These are phyloP conservation scores for Backusella tuberculispora DNA, from an alignment of 192 early-diverging fungal genomes.

Conservation along the genomic window DNA sequence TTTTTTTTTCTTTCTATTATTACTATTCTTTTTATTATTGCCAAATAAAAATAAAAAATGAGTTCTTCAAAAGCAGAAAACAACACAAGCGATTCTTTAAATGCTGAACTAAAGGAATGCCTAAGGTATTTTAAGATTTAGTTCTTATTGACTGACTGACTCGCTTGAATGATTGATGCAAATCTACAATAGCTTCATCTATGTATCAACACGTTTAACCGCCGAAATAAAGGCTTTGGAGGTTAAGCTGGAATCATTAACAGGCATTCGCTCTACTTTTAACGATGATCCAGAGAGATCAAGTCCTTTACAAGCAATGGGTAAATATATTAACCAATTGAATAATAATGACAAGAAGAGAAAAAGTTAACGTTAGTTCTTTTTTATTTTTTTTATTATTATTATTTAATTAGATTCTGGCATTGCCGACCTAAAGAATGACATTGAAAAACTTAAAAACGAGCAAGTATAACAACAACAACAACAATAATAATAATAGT, in stretches of 20 bases:
- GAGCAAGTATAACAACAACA: background rate
- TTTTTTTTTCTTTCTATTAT: background rate
- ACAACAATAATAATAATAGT: background rate
- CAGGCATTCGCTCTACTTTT: background rate
- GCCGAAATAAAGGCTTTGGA: background rate
- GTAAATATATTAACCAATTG: background rate
- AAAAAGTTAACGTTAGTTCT: background rate
- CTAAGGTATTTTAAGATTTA: background rate
- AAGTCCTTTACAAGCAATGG: background rate
- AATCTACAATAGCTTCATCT: background rate
- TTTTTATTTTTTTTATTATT: background rate
- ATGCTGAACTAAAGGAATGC: background rate
- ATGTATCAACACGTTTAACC: background rate
- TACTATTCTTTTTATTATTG: background rate
- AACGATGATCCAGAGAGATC: background rate
- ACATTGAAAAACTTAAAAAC: background rate
- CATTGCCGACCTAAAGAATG: background rate
- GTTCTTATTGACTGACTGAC: background rate
- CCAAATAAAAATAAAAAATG: background rate
- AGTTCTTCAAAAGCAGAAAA: background rate
- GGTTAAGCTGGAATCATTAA: background rate
- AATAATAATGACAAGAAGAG: too few relatives aligned
- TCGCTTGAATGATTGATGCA: background rate
- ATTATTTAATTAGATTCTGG: background rate
- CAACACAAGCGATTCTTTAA: background rate